Conservation (phyloP, 2,329 filamentous ascomycete genomes). For the Pochonia chlamydosporia region DNA sequence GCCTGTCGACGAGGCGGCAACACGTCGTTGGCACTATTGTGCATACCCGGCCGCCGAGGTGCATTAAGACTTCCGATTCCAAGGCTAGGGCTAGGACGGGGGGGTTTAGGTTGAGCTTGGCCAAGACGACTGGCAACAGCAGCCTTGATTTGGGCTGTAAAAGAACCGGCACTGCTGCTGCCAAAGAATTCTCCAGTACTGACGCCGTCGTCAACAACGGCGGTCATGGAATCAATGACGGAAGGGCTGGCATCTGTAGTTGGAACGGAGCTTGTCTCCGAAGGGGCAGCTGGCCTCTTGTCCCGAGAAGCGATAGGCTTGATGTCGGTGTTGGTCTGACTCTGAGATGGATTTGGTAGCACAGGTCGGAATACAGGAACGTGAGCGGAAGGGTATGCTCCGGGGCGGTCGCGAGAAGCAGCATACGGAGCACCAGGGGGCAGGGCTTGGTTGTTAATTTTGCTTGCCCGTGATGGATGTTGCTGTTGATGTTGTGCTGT, state of each 20-base stretch:
- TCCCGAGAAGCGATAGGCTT: background rate
- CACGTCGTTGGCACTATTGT: conserved; percentile 25
- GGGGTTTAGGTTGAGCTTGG: background rate
- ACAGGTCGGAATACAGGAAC: background rate
- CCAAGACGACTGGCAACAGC: conserved; percentile 30
- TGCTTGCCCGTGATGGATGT: background rate
- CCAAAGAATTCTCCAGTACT: conserved; percentile 39
- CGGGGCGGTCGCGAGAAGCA: background rate
- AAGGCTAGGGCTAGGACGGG: background rate
- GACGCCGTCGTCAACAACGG: conserved; percentile 33
- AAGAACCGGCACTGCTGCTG: conserved; percentile 39
- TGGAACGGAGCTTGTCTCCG: background rate
- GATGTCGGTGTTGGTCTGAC: background rate
- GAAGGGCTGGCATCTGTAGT: conserved; percentile 19
- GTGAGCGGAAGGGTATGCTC: background rate
- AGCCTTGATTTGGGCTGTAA: conserved; percentile 39
- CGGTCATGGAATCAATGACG: conserved; percentile 39
- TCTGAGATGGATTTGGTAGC: background rate
- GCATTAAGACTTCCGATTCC: background rate
- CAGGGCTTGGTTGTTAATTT: background rate
- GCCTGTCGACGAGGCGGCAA: conserved; percentile 38
- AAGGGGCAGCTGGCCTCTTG: background rate
- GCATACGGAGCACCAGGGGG: background rate
- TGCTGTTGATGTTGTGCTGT: background rate
- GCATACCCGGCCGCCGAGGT: background rate